Conservation (phyloP, 106 monocot species). For the Posidonia australis region DNA sequence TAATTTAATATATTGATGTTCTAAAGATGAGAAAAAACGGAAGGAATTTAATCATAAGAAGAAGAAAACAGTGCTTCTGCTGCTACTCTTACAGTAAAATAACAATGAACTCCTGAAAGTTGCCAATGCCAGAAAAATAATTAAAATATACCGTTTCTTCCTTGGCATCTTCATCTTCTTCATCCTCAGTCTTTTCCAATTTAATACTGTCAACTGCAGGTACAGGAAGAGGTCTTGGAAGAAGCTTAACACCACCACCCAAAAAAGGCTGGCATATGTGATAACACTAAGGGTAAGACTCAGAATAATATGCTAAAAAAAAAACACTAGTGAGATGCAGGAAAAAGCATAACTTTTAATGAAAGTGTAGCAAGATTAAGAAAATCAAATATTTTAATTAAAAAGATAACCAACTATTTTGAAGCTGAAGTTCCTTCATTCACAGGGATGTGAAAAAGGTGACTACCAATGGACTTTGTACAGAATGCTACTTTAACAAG, state of each 20-base stretch:
- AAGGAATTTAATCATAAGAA: not conserved
- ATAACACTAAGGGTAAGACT: not conserved
- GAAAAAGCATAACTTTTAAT: too few relatives aligned
- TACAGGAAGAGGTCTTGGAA: slow-evolving; percentile 4
- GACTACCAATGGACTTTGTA: too few relatives aligned
- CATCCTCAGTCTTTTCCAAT: not conserved
- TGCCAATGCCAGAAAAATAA: not conserved
- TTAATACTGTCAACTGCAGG: not conserved
- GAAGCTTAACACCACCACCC: slow-evolving; percentile 3
- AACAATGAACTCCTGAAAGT: not conserved
- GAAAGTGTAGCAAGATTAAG: too few relatives aligned
- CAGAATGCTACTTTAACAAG: too few relatives aligned
- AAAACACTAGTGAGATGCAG: not conserved
- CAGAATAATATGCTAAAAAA: not conserved
- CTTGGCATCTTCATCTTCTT: not conserved
- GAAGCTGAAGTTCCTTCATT: too few relatives aligned
- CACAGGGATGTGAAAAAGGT: too few relatives aligned
- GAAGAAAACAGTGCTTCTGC: not conserved
- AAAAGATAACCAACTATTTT: too few relatives aligned
- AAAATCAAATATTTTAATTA: too few relatives aligned
- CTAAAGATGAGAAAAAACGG: not conserved
- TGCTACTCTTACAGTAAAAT: too few relatives aligned
- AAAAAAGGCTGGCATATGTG: not conserved
- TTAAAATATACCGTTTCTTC: not conserved
- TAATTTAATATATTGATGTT: not conserved